Evolutionary conservation across 345 rosid species (phyloP).

Genomic region (Acer saccharum): DNA sequence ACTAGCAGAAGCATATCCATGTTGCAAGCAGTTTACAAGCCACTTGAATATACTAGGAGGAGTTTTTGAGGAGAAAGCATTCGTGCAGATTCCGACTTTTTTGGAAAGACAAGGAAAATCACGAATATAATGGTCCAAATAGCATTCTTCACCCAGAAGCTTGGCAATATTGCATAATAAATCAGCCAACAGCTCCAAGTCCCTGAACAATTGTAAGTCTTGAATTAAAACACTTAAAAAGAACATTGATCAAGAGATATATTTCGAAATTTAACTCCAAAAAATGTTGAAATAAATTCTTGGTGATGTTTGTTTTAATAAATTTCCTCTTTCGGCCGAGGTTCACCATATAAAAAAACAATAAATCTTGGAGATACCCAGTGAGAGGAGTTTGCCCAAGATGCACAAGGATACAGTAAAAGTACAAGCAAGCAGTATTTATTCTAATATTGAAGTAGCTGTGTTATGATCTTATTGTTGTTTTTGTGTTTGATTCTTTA

Average conservation of each 20-base stretch:
- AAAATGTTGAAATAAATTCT: not conserved
- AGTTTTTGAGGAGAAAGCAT: slow-evolving; percentile 45
- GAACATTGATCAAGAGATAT: slow-evolving; percentile 12
- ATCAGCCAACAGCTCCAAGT: slow-evolving; percentile 74
- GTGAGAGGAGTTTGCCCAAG: slow-evolving; percentile 12
- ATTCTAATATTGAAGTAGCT: not conserved
- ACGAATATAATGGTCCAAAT: slow-evolving; percentile 80
- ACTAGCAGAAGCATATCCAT: slow-evolving; percentile 57
- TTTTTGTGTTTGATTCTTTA: not conserved
- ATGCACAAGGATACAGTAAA: not conserved
- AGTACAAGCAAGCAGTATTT: not conserved
- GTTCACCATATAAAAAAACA: no score
- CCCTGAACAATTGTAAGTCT: slow-evolving; percentile 54
- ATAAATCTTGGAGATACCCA: not conserved
- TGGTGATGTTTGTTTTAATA: not conserved
- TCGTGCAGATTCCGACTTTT: slow-evolving; percentile 35
- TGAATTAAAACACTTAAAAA: slow-evolving; percentile 13
- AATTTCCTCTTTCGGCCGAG: no score
- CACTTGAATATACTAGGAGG: slow-evolving; percentile 87
- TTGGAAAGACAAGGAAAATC: slow-evolving; percentile 79
- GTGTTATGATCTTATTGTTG: not conserved
- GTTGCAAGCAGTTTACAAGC: slow-evolving; percentile 79
- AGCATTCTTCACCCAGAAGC: slow-evolving; percentile 72
- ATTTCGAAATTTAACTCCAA: slow-evolving; percentile 11
- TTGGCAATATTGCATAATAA: slow-evolving; percentile 70